phyloP scores from a whole-genome alignment of 78 protist genomes.

The Fonticula alba region DNA sequence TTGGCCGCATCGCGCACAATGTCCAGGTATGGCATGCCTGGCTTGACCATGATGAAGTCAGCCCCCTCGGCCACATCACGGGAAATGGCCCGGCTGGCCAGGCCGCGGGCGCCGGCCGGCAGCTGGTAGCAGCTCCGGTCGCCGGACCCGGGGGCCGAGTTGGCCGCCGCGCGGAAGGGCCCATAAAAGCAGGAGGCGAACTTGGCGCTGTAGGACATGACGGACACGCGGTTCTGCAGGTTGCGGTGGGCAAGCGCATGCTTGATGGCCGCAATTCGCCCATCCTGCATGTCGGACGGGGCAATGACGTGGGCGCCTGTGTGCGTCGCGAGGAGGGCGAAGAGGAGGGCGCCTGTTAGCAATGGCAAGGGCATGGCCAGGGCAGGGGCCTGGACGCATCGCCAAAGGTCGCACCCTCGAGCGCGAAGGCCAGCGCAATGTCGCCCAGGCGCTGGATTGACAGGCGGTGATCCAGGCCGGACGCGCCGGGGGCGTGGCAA shows the following conservation, averaged over 20 bases:
- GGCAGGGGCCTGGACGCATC: too few relatives aligned
- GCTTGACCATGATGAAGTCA: conserved; percentile 72
- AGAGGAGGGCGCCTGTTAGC: background rate
- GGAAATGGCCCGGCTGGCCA: conserved; percentile 38
- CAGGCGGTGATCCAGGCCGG: too few relatives aligned
- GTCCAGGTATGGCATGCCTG: conserved; percentile 65
- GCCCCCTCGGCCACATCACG: conserved; percentile 63
- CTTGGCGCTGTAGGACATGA: conserved; percentile 63
- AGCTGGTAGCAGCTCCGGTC: conserved; percentile 59
- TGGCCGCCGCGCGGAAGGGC: conserved; percentile 50
- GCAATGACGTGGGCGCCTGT: conserved; percentile 44
- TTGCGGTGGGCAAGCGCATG: background rate
- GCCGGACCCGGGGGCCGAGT: conserved; percentile 35
- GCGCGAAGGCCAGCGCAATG: conserved; percentile 35
- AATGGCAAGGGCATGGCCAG: too few relatives aligned
- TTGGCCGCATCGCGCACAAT: conserved; percentile 29
- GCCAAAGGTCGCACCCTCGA: conserved; percentile 36
- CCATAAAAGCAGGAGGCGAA: conserved; percentile 72
- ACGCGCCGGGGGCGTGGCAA: too few relatives aligned
- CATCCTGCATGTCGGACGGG: conserved; percentile 85
- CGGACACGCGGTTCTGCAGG: conserved; percentile 13
- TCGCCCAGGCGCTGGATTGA: conserved; percentile 32
- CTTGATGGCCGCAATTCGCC: conserved; percentile 43
- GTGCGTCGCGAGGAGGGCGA: background rate
- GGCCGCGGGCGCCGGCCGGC: conserved; percentile 47